Conservation (phyloP, 176 grass and related monocot species). For the Pharus latifolius region DNA sequence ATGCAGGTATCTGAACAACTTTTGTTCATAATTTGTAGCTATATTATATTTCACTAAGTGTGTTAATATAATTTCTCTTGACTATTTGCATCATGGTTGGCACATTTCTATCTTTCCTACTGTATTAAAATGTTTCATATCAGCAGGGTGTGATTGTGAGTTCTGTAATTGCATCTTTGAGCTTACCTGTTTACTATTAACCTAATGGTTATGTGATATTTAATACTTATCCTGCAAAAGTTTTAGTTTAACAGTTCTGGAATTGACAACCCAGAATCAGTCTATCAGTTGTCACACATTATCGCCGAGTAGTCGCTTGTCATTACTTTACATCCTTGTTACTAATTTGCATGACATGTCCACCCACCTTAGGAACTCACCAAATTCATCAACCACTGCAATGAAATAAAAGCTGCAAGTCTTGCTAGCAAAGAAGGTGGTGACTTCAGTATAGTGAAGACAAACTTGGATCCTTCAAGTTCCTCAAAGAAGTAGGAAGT, state of each 20-base stretch:
- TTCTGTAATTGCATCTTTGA: neutral
- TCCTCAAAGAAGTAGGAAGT: conserved; percentile 39
- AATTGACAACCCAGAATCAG: too few species aligned
- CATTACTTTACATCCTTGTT: neutral
- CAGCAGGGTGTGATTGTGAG: neutral
- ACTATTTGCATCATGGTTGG: neutral
- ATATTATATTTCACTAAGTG: neutral
- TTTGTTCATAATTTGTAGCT: neutral
- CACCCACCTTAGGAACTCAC: conserved; percentile 45
- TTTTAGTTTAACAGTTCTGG: neutral
- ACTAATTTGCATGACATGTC: neutral
- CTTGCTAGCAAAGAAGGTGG: conserved; percentile 68
- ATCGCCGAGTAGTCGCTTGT: too few species aligned
- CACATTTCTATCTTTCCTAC: neutral
- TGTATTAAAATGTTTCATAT: neutral
- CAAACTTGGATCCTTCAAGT: conserved; percentile 15
- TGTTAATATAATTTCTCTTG: too few species aligned
- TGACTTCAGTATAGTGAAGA: conserved; percentile 54
- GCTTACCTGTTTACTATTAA: neutral
- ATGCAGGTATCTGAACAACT: neutral
- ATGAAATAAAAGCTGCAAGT: conserved; percentile 59
- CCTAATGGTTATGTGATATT: neutral
- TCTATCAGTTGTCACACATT: too few species aligned
- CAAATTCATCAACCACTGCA: conserved; percentile 74
- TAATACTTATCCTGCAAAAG: neutral